phyloP scores from a whole-genome alignment of 371 early-diverging fungal genomes.

The Choanephora cucurbitarum region DNA sequence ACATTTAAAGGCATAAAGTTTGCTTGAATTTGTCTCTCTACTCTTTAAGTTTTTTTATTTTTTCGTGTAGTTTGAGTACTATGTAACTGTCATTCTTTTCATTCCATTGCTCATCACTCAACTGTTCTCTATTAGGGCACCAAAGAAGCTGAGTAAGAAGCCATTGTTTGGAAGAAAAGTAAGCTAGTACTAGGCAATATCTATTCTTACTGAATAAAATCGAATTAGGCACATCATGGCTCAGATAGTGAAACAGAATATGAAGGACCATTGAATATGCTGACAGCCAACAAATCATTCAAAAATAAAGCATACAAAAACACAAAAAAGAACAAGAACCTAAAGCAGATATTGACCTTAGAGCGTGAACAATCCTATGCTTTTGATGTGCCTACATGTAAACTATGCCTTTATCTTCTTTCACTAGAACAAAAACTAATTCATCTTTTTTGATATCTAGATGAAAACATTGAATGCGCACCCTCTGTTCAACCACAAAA shows the following conservation, averaged over 20 bases:
- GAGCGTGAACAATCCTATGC: conserved; percentile 70
- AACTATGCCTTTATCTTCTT: conserved; percentile 13
- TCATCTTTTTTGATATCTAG: too few species aligned
- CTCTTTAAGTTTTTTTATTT: neutral
- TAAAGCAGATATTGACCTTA: conserved; percentile 76
- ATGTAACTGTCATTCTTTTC: too few species aligned
- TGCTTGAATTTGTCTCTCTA: too few species aligned
- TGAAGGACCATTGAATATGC: conserved; percentile 37
- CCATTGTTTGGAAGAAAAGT: conserved; percentile 21
- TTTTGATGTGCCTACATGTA: conserved; percentile 73
- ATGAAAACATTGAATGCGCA: conserved; percentile 82
- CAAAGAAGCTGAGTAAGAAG: conserved; percentile 16
- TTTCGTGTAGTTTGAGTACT: neutral
- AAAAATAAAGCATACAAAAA: conserved; percentile 67
- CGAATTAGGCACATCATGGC: conserved; percentile 6
- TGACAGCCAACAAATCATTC: conserved; percentile 58
- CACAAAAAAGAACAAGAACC: conserved; percentile 70
- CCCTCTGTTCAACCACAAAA: conserved; percentile 83
- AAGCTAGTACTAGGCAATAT: neutral
- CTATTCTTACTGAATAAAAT: neutral
- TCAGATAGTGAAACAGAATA: conserved; percentile 25
- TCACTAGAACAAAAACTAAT: too few species aligned
- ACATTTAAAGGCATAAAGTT: neutral
- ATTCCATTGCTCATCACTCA: too few species aligned
- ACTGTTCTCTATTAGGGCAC: too few species aligned